Evolutionary conservation across 2,329 filamentous ascomycete genomes (phyloP).

Genomic region (Davidsoniella neocaledoniae): DNA sequence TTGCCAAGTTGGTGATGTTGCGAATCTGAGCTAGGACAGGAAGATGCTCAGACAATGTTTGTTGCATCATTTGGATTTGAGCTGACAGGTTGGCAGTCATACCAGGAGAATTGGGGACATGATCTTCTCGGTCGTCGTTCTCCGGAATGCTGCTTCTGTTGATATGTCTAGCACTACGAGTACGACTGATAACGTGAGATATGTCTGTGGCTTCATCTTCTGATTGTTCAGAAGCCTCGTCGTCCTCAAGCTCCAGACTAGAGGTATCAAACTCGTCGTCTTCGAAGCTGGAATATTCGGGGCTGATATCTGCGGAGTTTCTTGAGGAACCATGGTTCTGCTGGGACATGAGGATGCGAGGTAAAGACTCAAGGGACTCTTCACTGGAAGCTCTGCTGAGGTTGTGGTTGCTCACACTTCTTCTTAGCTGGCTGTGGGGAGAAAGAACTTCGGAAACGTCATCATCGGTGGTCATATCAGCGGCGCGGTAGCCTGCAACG

Average conservation of each 20-base stretch:
- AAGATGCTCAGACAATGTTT: constrained; percentile 43
- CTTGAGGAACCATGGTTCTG: not conserved
- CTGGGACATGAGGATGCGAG: constrained; percentile 6
- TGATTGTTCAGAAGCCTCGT: constrained; percentile 21
- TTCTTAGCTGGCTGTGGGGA: constrained; percentile 11
- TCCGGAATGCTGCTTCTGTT: constrained; percentile 7
- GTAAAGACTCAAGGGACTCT: constrained; percentile 9
- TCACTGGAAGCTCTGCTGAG: constrained; percentile 3
- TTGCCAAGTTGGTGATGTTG: constrained; percentile 32
- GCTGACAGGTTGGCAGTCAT: constrained; percentile 57
- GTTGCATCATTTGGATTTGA: constrained; percentile 62
- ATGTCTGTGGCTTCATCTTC: not conserved
- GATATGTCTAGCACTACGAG: not conserved
- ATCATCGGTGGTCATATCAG: constrained; percentile 5
- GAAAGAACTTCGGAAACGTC: constrained; percentile 7
- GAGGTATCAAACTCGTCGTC: constrained; percentile 26
- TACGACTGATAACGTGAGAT: not conserved
- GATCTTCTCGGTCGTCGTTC: not conserved
- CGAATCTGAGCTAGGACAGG: constrained; percentile 35
- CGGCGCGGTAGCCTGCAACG: constrained; percentile 17
- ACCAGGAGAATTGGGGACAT: constrained; percentile 27
- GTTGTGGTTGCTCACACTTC: constrained; percentile 10
- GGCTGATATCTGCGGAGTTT: constrained; percentile 11
- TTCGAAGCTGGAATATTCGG: constrained; percentile 29
- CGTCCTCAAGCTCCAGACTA: constrained; percentile 21